These are phyloP conservation scores for Aspergillus spinulosporus DNA, from an alignment of 2,329 filamentous ascomycete species.

Conservation along the genomic window DNA sequence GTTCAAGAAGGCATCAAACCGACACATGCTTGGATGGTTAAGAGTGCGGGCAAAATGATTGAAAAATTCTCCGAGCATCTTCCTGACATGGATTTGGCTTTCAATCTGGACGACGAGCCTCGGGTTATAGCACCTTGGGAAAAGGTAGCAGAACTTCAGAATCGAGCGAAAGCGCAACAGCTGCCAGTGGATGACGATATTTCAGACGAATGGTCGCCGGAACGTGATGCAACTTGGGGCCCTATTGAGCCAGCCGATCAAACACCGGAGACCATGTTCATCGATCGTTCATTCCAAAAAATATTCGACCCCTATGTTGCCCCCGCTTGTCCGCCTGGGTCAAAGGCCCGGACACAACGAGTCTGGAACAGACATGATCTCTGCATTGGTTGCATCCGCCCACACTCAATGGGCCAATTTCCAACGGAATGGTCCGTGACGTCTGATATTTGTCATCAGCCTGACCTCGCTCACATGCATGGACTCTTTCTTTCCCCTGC, in stretches of 20 bases:
- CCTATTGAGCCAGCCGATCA: slow-evolving; percentile 38
- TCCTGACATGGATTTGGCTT: slow-evolving; percentile 64
- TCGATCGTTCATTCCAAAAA: slow-evolving; percentile 42
- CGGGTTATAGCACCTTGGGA: slow-evolving; percentile 57
- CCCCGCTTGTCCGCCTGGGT: slow-evolving; percentile 62
- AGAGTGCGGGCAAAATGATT: slow-evolving; percentile 56
- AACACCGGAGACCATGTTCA: slow-evolving; percentile 39
- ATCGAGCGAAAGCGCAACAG: slow-evolving; percentile 26
- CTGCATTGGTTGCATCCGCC: slow-evolving; percentile 62
- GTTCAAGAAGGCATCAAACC: slow-evolving; percentile 53
- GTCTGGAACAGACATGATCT: slow-evolving; percentile 65
- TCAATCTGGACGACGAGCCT: slow-evolving; percentile 63
- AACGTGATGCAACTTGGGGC: slow-evolving; percentile 41
- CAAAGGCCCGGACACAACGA: slow-evolving; percentile 58
- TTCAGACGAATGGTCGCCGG: slow-evolving; percentile 37
- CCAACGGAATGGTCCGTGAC: slow-evolving; percentile 65
- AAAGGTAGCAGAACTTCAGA: slow-evolving; percentile 40
- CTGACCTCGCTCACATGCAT: slow-evolving; percentile 72
- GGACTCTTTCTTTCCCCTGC: slow-evolving; percentile 70
- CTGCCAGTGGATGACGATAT: slow-evolving; percentile 24
- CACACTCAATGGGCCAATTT: slow-evolving; percentile 68
- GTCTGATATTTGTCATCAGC: slow-evolving; percentile 71
- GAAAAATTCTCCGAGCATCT: slow-evolving; percentile 54
- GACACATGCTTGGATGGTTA: slow-evolving; percentile 61
- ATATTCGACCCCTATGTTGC: slow-evolving; percentile 47